A percentile compares a stretch with the other conserved stretches of the same genome.
Conservation (phyloP, 2,329 filamentous ascomycete genomes). For the Fusarium xylarioides region DNA sequence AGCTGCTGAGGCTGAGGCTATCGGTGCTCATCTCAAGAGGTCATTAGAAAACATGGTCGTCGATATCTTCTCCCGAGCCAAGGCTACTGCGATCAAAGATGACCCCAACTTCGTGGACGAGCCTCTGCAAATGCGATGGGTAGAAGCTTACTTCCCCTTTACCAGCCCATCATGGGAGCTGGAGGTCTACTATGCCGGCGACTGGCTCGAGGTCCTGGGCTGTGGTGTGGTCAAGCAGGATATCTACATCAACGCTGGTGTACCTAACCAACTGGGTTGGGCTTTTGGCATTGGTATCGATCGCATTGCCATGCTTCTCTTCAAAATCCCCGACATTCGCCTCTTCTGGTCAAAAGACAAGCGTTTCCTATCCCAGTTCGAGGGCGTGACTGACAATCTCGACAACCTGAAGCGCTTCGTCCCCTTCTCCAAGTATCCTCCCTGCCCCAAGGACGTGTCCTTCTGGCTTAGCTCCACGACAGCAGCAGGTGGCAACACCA, state of each 20-base stretch:
- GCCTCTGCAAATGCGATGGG: conserved; percentile 88
- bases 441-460: conserved; percentile 89
- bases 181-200: conserved; percentile 91
- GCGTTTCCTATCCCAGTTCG: conserved; percentile 89
- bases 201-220: conserved; percentile 97
- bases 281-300: conserved; percentile 95
- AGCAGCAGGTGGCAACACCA: conserved; percentile 57
- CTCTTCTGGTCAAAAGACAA: conserved; percentile 92
- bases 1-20: conserved; percentile 79
- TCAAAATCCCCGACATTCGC: conserved; percentile 94
- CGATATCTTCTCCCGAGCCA: conserved; percentile 84
- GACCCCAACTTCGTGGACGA: conserved; percentile 66
- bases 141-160: conserved; percentile 97
- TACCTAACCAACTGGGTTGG: conserved; percentile 84
- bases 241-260: conserved; percentile 79
- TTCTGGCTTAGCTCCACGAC: conserved; percentile 78
- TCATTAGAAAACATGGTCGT: conserved; percentile 90
- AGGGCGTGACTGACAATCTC: conserved; percentile 63
- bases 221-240: conserved; percentile 88
- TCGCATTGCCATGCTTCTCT: conserved; percentile 96
- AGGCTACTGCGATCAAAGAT: conserved; percentile 66
- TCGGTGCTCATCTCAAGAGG: conserved; percentile 86
- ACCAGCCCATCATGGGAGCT: conserved; percentile 96
- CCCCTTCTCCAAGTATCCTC: conserved; percentile 91
- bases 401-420: conserved; percentile 70